Evolutionary conservation across 352 stramenopile species (phyloP).

Genomic region (Phytophthora pinifolia): DNA sequence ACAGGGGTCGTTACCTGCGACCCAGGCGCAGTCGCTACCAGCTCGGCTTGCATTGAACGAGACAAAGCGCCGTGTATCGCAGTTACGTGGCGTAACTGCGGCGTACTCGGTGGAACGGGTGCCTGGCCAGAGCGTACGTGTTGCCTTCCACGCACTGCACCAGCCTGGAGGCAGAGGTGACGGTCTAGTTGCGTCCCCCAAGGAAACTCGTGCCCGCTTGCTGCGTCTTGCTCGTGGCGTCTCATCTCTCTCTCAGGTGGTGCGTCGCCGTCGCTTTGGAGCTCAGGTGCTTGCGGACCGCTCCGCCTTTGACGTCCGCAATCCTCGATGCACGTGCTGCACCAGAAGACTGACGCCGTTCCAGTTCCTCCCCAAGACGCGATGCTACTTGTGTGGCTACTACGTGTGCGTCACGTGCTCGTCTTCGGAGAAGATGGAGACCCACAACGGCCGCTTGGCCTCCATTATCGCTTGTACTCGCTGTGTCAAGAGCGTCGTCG

Average conservation of each 20-base stretch:
- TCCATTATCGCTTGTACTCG: conserved; percentile 29
- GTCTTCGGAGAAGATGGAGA: conserved; percentile 32
- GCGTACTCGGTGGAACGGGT: conserved; percentile 34
- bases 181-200: not conserved
- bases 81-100: conserved; percentile 34
- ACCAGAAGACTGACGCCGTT: conserved; percentile 22
- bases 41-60: conserved; percentile 16
- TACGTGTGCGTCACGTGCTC: conserved; percentile 29
- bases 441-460: conserved; percentile 26
- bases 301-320: conserved; percentile 26
- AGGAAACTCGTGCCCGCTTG: conserved; percentile 16
- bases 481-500: conserved; percentile 21
- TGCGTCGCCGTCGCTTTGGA: conserved; percentile 32
- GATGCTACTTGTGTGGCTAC: conserved; percentile 36
- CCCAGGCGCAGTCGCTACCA: conserved; percentile 13
- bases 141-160: conserved; percentile 42
- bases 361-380: conserved; percentile 13
- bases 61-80: conserved; percentile 29
- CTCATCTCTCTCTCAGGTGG: conserved; percentile 22
- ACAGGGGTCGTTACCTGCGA: conserved; percentile 15
- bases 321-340: conserved; percentile 36
- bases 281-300: conserved; percentile 34
- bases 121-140: conserved; percentile 24
- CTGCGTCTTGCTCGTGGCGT: conserved; percentile 24
- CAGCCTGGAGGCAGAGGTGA: not conserved